A percentile compares a stretch with the other conserved stretches of the same genome.
These are phyloP conservation scores for Colletotrichum musae DNA, from an alignment of 2,329 filamentous ascomycete genomes.

Conservation along the genomic window DNA sequence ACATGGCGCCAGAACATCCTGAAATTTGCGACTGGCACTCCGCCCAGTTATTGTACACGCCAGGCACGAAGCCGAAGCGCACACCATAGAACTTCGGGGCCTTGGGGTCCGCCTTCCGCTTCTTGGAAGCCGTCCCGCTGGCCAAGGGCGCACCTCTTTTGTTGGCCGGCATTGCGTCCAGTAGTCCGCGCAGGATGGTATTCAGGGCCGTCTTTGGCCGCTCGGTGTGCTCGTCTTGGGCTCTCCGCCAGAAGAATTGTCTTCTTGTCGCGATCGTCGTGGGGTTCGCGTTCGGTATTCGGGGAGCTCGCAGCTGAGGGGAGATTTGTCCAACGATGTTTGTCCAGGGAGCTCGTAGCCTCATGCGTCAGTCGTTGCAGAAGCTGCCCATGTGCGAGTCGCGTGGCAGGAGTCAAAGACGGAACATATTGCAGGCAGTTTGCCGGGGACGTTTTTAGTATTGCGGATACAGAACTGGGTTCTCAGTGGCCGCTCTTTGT, in stretches of 20 bases:
- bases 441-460: slow-evolving; percentile 3
- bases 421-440: slow-evolving; percentile 22
- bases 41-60: slow-evolving; percentile 71
- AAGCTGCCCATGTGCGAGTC: slow-evolving; percentile 31
- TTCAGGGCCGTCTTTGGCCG: slow-evolving; percentile 11
- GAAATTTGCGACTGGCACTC: slow-evolving; percentile 73
- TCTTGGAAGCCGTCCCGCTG: slow-evolving; percentile 51
- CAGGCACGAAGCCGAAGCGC: slow-evolving; percentile 64
- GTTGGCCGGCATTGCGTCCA: slow-evolving; percentile 37
- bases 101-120: slow-evolving; percentile 62
- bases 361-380: slow-evolving; percentile 34
- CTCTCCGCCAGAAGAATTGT: not conserved
- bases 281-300: not conserved
- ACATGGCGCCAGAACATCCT: slow-evolving; percentile 75
- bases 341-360: slow-evolving; percentile 30
- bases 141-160: slow-evolving; percentile 33
- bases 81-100: slow-evolving; percentile 75
- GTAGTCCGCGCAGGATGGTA: slow-evolving; percentile 8
- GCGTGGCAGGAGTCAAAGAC: slow-evolving; percentile 39
- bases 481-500: slow-evolving; percentile 29
- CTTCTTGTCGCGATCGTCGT: slow-evolving; percentile 10
- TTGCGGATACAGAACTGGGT: slow-evolving; percentile 15
- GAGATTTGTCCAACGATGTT: slow-evolving; percentile 15
- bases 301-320: not conserved
- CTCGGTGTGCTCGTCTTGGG: slow-evolving; percentile 1